A percentile compares a stretch with the other conserved stretches of the same genome.
Evolutionary conservation across 2,329 filamentous ascomycete genomes (phyloP).

Genomic region (Cyphellophora europaea): DNA sequence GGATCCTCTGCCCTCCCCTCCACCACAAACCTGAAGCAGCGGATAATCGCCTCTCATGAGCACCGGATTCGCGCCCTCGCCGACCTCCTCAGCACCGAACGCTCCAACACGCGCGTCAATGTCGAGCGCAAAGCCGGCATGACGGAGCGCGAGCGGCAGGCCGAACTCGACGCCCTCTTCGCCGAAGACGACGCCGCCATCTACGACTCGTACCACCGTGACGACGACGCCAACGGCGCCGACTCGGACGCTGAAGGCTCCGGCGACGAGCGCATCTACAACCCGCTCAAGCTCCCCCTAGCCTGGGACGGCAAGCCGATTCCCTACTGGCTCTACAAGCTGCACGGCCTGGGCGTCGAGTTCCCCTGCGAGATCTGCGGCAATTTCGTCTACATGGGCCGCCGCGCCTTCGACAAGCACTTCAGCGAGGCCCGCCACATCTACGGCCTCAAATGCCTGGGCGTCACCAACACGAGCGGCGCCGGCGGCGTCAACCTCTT

Average conservation of each 20-base stretch:
- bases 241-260: constrained; percentile 49
- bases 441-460: constrained; percentile 85
- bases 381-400: constrained; percentile 98
- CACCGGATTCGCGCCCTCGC: constrained; percentile 72
- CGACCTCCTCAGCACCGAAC: constrained; percentile 73
- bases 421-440: constrained; percentile 92
- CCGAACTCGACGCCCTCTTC: constrained; percentile 84
- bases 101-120: constrained; percentile 82
- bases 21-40: constrained; percentile 61
- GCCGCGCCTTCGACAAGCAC: constrained; percentile 94
- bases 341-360: constrained; percentile 90
- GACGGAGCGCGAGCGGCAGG: constrained; percentile 90
- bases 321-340: constrained; percentile 96
- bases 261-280: constrained; percentile 85
- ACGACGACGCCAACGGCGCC: constrained; percentile 11
- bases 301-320: constrained; percentile 99
- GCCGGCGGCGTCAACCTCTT: constrained; percentile 69
- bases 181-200: constrained; percentile 44
- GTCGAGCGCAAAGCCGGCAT: constrained; percentile 95
- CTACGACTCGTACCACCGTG: constrained; percentile 12
- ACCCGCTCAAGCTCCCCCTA: constrained; percentile 87
- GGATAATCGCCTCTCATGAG: constrained; percentile 82
- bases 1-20: constrained; percentile 5
- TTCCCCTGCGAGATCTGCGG: constrained; percentile 95
- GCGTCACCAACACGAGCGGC: constrained; percentile 52